A percentile compares a stretch with the other conserved stretches of the same genome.
These are phyloP conservation scores for Lipomyces starkeyi DNA, from an alignment of 805 yeast species.

Conservation along the genomic window DNA sequence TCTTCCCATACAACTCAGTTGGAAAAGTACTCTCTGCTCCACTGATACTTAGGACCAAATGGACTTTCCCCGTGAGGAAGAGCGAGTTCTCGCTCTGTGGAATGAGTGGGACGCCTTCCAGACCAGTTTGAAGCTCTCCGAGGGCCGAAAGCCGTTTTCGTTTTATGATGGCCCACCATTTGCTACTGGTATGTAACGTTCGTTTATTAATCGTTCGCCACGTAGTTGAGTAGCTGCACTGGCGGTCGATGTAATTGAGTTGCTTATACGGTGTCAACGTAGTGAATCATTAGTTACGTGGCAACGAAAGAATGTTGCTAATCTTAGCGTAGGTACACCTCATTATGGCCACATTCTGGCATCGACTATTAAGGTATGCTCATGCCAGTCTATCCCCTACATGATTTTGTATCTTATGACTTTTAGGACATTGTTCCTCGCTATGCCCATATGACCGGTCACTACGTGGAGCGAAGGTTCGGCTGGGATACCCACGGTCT, in stretches of 20 bases:
- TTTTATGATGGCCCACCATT: conserved; percentile 99
- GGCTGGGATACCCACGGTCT: conserved; percentile 99
- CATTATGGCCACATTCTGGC: conserved; percentile 98
- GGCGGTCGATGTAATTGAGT: background rate
- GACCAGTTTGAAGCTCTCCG: conserved; percentile 77
- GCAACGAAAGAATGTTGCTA: background rate
- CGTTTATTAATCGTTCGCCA: background rate
- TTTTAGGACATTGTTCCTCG: conserved; percentile 85
- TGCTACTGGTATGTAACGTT: conserved; percentile 62
- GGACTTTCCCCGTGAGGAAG: conserved; percentile 87
- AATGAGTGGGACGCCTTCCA: conserved; percentile 93
- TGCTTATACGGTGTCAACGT: background rate
- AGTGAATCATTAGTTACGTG: background rate
- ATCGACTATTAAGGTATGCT: conserved; percentile 77
- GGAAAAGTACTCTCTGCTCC: background rate
- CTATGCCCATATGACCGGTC: conserved; percentile 97
- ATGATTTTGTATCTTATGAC: background rate
- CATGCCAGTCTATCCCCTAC: background rate
- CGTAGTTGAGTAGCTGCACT: background rate
- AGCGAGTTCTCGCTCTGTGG: conserved; percentile 80
- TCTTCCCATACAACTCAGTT: background rate
- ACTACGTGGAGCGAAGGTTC: conserved; percentile 93
- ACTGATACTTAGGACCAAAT: conserved; percentile 38
- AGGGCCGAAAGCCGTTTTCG: conserved; percentile 85
- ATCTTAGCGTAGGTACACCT: conserved; percentile 73